Evolutionary conservation across 2,329 filamentous ascomycete species (phyloP).

Genomic region (Fonsecaea erecta): DNA sequence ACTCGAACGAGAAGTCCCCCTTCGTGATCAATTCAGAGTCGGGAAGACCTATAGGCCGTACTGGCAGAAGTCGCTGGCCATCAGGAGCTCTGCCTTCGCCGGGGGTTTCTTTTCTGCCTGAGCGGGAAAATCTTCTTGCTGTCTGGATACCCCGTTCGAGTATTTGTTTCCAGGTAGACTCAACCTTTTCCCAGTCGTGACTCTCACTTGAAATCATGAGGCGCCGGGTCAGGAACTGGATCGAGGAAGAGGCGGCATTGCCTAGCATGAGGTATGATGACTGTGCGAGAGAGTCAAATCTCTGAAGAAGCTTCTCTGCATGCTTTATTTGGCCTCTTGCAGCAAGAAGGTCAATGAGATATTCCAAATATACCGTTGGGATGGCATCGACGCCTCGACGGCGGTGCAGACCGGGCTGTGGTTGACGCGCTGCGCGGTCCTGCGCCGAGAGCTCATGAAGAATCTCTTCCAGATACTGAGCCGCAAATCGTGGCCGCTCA

Average conservation of each 20-base stretch:
- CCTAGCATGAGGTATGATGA: slow-evolving; percentile 22
- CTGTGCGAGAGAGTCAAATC: slow-evolving; percentile 53
- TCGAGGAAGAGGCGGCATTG: slow-evolving; percentile 26
- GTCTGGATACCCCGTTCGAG: slow-evolving; percentile 21
- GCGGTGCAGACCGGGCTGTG: slow-evolving; percentile 42
- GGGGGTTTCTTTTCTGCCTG: not conserved
- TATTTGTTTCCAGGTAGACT: slow-evolving; percentile 28
- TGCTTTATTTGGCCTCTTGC: slow-evolving; percentile 51
- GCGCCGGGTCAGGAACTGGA: slow-evolving; percentile 41
- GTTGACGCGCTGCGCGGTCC: slow-evolving; percentile 52
- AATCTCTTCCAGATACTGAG: slow-evolving; percentile 46
- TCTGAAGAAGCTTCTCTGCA: slow-evolving; percentile 61
- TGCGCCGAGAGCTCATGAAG: slow-evolving; percentile 46
- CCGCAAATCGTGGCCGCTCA: slow-evolving; percentile 22
- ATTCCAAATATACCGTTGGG: slow-evolving; percentile 58
- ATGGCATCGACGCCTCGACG: slow-evolving; percentile 49
- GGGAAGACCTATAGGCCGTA: not conserved
- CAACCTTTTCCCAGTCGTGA: slow-evolving; percentile 25
- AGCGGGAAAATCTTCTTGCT: slow-evolving; percentile 8
- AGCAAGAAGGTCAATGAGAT: slow-evolving; percentile 62
- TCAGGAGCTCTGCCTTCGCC: not conserved
- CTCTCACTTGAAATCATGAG: slow-evolving; percentile 15
- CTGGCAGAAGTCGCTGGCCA: not conserved
- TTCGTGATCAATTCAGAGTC: slow-evolving; percentile 3
- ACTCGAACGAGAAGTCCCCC: slow-evolving; percentile 17